Evolutionary conservation across 306 rosid genomes (phyloP).

Genomic region (Astragalus glycyphyllos): DNA sequence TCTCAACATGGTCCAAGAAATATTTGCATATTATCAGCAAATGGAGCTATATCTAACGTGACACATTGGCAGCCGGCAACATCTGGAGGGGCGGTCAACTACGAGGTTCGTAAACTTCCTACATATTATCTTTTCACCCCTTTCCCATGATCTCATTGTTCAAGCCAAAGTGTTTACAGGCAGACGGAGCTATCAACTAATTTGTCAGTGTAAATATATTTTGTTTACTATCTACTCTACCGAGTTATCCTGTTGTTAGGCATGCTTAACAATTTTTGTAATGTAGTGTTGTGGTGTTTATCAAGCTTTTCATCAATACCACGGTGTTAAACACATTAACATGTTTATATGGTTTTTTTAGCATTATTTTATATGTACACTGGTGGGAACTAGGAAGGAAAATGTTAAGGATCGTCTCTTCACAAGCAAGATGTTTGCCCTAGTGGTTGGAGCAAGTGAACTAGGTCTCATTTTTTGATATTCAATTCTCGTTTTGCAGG

Average conservation of each 20-base stretch:
- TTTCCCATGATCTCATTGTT: not conserved
- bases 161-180: not conserved
- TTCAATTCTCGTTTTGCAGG: slow-evolving; percentile 59
- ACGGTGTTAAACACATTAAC: not conserved
- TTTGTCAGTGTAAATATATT: slow-evolving; percentile 16
- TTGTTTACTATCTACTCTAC: not conserved
- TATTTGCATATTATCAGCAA: slow-evolving; percentile 70
- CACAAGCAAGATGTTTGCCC: not conserved
- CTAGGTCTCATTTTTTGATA: slow-evolving; percentile 9
- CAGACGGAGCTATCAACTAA: slow-evolving; percentile 8
- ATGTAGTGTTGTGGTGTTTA: too few species aligned
- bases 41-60: slow-evolving; percentile 76
- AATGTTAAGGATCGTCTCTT: too few species aligned
- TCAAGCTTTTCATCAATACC: not conserved
- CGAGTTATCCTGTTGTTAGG: too few species aligned
- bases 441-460: not conserved
- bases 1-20: slow-evolving; percentile 66
- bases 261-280: too few species aligned
- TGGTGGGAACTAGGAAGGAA: too few species aligned
- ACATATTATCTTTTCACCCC: slow-evolving; percentile 12
- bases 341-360: slow-evolving; percentile 1
- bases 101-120: slow-evolving; percentile 67
- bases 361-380: not conserved
- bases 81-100: slow-evolving; percentile 81
- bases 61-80: slow-evolving; percentile 70